Evolutionary conservation across 2,329 filamentous ascomycete species (phyloP), one percentile per base, ranked within the genome.

Genomic region (Trichoderma sp.): DNA sequence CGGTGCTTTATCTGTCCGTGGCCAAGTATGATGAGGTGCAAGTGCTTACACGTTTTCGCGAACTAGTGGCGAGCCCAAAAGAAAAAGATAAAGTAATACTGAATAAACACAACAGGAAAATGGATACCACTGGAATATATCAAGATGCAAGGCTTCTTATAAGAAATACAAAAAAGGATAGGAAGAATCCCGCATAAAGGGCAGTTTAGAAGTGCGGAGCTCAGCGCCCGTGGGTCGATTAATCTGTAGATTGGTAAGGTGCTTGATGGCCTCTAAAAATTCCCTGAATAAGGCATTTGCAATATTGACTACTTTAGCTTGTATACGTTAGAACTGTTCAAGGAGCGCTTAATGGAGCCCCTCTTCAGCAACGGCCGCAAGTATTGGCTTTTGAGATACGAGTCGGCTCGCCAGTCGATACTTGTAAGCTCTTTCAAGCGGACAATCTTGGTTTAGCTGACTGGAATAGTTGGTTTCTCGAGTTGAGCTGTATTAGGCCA

Each of bases 1-100:
- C 51, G 37, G 26, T 28, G 37, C 26, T 58, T 46, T 66, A 66
- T 66, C 52, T 66, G 56, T 14, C 39, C 61, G 32, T 56, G 8
- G 26, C 24, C 10, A 49, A 26, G n/a, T 21, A 26, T 37, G 52
- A 65, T 52, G n/a, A 28, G 56, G n/a, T 37, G 2, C n/a, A 24
- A 49, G 46, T 49, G 24, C 61, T 66, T 56, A 55, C 60, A 55
- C 39, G 49, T 21, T 55, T 52, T 52, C n/a, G 30, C 30, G 43
- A 46, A 46, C 61, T 66, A 66, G 51, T n/a, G 8, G 7, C 34
- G 16, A 18, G 51, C 26, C 26, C 8, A 30, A 32, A 64, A 55
- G 4, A 8, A 4, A 43, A 6, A 43, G 16, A 5, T 8, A 43
- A 43, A 10, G 39, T 43, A 43, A n/a, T 10, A n/a, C 39, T 7